A percentile compares a stretch with the other conserved stretches of the same genome.
phyloP scores from a whole-genome alignment of 768 basidiomycete species.

The Polyporus arcularius region DNA sequence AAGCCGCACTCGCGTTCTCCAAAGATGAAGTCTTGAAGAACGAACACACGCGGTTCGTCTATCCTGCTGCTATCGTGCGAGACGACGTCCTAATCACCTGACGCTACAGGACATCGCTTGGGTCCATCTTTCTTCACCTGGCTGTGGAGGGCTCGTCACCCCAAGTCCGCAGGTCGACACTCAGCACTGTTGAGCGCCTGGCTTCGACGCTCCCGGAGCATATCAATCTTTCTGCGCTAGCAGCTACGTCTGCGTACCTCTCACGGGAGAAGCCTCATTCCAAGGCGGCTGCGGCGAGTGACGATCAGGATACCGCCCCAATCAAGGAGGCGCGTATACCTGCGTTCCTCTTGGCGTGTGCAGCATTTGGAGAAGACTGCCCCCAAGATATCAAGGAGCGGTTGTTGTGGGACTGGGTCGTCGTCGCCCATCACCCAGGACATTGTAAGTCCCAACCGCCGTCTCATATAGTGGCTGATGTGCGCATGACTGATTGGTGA shows the following conservation, averaged over 20 bases:
- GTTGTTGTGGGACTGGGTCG: conserved; percentile 53
- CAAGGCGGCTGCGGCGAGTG: conserved; percentile 29
- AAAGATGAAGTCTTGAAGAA: conserved; percentile 52
- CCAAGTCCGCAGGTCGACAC: conserved; percentile 51
- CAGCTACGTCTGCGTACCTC: conserved; percentile 55
- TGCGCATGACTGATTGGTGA: not conserved
- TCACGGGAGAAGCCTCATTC: conserved; percentile 36
- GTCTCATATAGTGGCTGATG: not conserved
- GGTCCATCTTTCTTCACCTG: conserved; percentile 68
- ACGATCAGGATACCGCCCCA: conserved; percentile 41
- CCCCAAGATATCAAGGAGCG: conserved; percentile 44
- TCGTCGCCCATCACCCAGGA: conserved; percentile 72
- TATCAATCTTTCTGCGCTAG: conserved; percentile 53
- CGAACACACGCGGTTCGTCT: conserved; percentile 54
- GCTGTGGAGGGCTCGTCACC: conserved; percentile 59
- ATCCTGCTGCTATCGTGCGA: not conserved
- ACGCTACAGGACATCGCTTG: conserved; percentile 55
- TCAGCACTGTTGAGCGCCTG: conserved; percentile 43
- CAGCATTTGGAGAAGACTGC: conserved; percentile 46
- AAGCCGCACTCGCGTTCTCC: conserved; percentile 50
- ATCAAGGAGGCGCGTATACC: conserved; percentile 57
- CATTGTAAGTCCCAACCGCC: conserved; percentile 42
- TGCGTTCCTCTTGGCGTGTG: conserved; percentile 52
- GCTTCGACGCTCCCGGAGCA: conserved; percentile 46
- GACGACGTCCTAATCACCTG: not conserved